Base-by-base conservation (phyloP, 495 filamentous ascomycete species). In the Lasiosphaeria hispida region DNA sequence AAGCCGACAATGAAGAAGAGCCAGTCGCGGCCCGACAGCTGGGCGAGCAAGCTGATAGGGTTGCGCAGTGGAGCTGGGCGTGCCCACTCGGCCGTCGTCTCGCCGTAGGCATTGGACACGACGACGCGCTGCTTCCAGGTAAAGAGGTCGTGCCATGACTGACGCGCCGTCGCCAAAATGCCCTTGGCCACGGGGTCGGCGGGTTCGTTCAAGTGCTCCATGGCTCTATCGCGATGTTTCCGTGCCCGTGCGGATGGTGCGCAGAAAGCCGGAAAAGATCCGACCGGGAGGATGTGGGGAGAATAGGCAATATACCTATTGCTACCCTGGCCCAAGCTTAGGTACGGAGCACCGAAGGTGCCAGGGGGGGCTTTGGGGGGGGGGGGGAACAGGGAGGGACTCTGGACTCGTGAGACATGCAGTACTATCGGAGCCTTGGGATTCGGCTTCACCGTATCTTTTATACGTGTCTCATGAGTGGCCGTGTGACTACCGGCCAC, bases 101-200 rank as follows among this genome's bases (percentile, higher is more conserved):
- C 77, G 15, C 83, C 84, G 52, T 77, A 72, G 15, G 81, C 80
- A 63, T 87, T 85, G 38, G 72, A 81, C 11, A 88, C 75, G 34
- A 80, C 74, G n/a, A 85, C 80, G 54, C 85, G 76, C 71, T 87
- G 84, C 64, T 85, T 86, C 81, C 83, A 88, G 50, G 64, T 76
- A 69, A 88, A 88, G 35, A 89, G 77, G 64, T 89, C 85, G n/a
- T 63, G 60, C 62, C 75, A 82, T 34, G 79, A 70, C 60, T 89
- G 86, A 45, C 75, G 79, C 1, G 84, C 83, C 1, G 82, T 82
- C 2, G 85, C 72, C 17, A 83, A 33, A 14, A 81, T 75, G 30
- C 85, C 86, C 66, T 79, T 80, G 14, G 84, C 79, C 30, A 86
- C 66, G 33, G 83, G 79, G 17, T 85, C 83, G 42, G 84, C 83